Evolutionary conservation across 805 yeast species (phyloP), one percentile per base, ranked within the genome.

Genomic region (Wickerhamomyces xylosicus): DNA sequence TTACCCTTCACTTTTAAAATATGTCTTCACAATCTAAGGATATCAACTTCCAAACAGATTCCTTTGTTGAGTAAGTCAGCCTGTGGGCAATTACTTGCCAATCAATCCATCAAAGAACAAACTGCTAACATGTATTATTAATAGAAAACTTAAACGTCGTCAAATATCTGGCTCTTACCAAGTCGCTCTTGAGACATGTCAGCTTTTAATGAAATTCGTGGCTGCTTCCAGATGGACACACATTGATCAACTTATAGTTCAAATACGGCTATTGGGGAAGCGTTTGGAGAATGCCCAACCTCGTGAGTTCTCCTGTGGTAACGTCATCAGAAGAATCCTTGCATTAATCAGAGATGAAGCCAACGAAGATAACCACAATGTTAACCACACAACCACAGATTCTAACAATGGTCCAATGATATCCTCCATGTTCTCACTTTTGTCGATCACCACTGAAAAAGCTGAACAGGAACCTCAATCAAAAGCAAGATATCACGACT

Each of bases 191-290:
- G 92, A 84, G 39, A 85, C 95, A 7, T 80, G 95, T 16, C 95
- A 86, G 49, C 64, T 90, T 37, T 61, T 92, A 45, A 81, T 85
- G 75, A 73, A 95, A 57, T 92, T 86, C 37, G 79, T 87, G 17
- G 85, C 97, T 0, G 83, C 83, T 11, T 85, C 92, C 2, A 69
- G 95, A 56, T 92, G 97, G 97, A 67, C 74, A 37, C 74, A 76
- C 41, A 74, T 85, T 10, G 79, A 74, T 42, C 86, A 84, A 44
- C 67, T 90, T 45, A 79, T 90, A 20, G 61, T 60, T 15, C 76
- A 82, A 42, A 76, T 90, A 47, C 76, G 94, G 50, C 66, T 68
- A 40, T 74, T 89, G 16, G 98, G 97, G 8, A 64, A 65, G 31
- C 62, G 71, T 25, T 62, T 92, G 36, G 75, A 76, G 31, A 73